Conservation (phyloP, 352 stramenopile genomes). For the Phytopythium mirpurense region DNA sequence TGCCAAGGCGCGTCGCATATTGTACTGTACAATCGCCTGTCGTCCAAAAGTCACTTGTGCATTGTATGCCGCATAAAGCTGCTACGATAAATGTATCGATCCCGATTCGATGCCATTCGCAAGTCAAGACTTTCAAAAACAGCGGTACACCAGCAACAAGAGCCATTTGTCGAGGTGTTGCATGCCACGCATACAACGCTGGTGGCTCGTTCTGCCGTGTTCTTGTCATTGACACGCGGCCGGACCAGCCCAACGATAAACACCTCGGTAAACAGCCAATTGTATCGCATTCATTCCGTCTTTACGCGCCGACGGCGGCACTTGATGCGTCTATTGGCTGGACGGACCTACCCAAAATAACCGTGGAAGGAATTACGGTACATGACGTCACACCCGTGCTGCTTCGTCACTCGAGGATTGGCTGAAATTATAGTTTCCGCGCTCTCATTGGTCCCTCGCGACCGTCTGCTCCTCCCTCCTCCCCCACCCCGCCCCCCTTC, state of each 20-base stretch:
- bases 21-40: background rate
- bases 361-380: slow-evolving; percentile 7
- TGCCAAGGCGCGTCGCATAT: slow-evolving; percentile 1
- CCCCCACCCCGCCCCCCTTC: slow-evolving; percentile 10
- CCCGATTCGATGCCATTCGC: no score
- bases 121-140: no score
- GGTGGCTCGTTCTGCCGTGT: no score
- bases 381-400: slow-evolving; percentile 9
- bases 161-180: no score
- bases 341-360: background rate
- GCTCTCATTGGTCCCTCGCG: slow-evolving; percentile 19
- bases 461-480: slow-evolving; percentile 13
- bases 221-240: no score
- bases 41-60: background rate
- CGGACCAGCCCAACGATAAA: no score
- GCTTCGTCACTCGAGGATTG: slow-evolving; percentile 11
- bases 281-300: no score
- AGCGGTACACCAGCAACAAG: no score
- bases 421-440: background rate
- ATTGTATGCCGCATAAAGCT: background rate
- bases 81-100: no score
- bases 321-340: no score
- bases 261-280: no score
- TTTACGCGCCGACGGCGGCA: background rate
- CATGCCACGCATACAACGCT: no score